A percentile compares a stretch with the other conserved stretches of the same genome.
Conservation (phyloP, 768 basidiomycete genomes). For the Pleurotus tuber-regium region DNA sequence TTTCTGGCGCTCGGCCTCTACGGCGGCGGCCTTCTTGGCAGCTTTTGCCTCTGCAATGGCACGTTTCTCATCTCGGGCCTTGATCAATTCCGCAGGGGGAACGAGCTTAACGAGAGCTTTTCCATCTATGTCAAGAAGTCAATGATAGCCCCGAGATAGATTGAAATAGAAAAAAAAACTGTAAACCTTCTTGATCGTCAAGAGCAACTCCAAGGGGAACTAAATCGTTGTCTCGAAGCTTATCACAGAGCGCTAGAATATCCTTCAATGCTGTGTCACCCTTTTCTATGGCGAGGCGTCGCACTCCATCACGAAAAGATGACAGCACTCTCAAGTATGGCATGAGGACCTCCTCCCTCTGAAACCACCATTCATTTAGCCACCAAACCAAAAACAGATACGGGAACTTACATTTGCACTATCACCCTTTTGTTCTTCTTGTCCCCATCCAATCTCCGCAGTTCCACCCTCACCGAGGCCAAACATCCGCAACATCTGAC, state of each 20-base stretch:
- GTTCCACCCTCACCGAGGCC: slow-evolving; percentile 67
- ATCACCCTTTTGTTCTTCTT: slow-evolving; percentile 43
- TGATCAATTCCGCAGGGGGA: slow-evolving; percentile 75
- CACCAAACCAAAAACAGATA: slow-evolving; percentile 7
- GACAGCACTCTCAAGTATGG: slow-evolving; percentile 86
- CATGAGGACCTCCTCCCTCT: slow-evolving; percentile 86
- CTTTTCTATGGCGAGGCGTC: slow-evolving; percentile 75
- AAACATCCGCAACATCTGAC: slow-evolving; percentile 74
- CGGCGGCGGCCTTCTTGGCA: slow-evolving; percentile 72
- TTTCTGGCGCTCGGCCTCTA: slow-evolving; percentile 64
- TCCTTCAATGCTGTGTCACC: slow-evolving; percentile 67
- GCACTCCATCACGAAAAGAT: slow-evolving; percentile 87
- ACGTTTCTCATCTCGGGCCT: slow-evolving; percentile 85
- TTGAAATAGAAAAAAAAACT: not conserved
- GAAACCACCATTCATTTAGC: slow-evolving; percentile 1
- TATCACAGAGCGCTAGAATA: slow-evolving; percentile 85
- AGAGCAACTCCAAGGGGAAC: slow-evolving; percentile 94
- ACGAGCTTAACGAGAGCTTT: slow-evolving; percentile 93
- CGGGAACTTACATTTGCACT: slow-evolving; percentile 48
- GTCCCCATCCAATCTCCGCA: slow-evolving; percentile 84
- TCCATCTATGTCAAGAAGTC: slow-evolving; percentile 62
- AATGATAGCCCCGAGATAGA: slow-evolving; percentile 9
- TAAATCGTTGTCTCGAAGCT: slow-evolving; percentile 84
- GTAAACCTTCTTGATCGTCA: slow-evolving; percentile 90
- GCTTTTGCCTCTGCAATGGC: slow-evolving; percentile 72